These are phyloP conservation scores for Termitomyces bulborhizus DNA, from an alignment of 768 basidiomycete species.

Conservation along the genomic window DNA sequence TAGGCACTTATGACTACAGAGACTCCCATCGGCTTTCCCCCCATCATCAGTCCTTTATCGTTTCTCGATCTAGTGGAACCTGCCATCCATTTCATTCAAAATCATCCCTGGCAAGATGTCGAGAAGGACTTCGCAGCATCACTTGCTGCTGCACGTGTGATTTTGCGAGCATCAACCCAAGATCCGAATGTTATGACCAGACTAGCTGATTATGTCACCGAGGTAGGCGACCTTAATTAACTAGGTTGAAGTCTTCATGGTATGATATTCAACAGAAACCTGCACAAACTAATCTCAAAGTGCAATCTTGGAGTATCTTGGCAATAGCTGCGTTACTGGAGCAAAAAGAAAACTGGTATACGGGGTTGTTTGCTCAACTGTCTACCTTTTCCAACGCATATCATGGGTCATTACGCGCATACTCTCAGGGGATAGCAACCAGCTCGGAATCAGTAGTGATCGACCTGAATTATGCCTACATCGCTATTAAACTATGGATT, in stretches of 20 bases:
- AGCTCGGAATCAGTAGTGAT: slow-evolving; percentile 39
- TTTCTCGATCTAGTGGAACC: slow-evolving; percentile 40
- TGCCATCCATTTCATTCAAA: slow-evolving; percentile 47
- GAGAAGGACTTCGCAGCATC: slow-evolving; percentile 50
- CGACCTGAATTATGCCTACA: slow-evolving; percentile 65
- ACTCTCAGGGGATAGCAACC: slow-evolving; percentile 25
- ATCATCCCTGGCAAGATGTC: slow-evolving; percentile 39
- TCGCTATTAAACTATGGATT: slow-evolving; percentile 68
- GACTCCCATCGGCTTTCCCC: slow-evolving; percentile 19
- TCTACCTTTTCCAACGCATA: slow-evolving; percentile 42
- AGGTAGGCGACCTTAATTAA: slow-evolving; percentile 19
- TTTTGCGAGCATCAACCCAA: slow-evolving; percentile 41
- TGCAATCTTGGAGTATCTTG: slow-evolving; percentile 65
- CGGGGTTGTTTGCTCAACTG: slow-evolving; percentile 44
- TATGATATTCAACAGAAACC: slow-evolving; percentile 23
- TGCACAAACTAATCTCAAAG: slow-evolving; percentile 25
- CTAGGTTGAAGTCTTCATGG: not conserved
- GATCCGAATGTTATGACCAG: slow-evolving; percentile 36
- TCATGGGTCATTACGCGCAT: slow-evolving; percentile 36
- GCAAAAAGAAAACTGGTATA: slow-evolving; percentile 26
- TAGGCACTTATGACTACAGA: slow-evolving; percentile 24
- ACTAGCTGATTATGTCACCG: slow-evolving; percentile 28
- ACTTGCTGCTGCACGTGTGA: slow-evolving; percentile 43
- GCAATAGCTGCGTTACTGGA: slow-evolving; percentile 46
- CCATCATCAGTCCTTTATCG: slow-evolving; percentile 24